phyloP scores from a whole-genome alignment of 2,329 filamentous ascomycete species.

The Fusarium pseudograminearum region DNA sequence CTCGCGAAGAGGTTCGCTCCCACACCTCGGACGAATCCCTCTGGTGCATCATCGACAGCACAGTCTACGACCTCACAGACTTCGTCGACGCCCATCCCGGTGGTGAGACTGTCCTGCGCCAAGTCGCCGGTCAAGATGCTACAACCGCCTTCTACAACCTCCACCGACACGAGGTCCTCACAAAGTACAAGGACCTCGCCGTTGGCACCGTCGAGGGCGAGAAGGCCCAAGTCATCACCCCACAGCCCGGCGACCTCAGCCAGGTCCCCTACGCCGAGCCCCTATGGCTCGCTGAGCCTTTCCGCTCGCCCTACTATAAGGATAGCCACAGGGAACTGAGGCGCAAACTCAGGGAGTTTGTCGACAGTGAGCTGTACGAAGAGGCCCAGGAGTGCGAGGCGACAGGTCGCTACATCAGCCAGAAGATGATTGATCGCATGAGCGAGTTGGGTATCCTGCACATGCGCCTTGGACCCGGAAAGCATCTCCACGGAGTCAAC shows the following conservation, averaged over 20 bases:
- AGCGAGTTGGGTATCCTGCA: slow-evolving; percentile 78
- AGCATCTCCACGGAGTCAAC: slow-evolving; percentile 79
- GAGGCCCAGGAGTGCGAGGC: slow-evolving; percentile 82
- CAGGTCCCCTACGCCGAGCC: slow-evolving; percentile 87
- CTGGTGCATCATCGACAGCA: slow-evolving; percentile 88
- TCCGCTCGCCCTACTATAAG: slow-evolving; percentile 84
- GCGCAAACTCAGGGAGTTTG: slow-evolving; percentile 78
- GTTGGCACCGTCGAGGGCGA: slow-evolving; percentile 82
- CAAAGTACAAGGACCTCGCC: slow-evolving; percentile 80
- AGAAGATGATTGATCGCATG: slow-evolving; percentile 82
- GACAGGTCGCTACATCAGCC: slow-evolving; percentile 77
- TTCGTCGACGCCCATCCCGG: slow-evolving; percentile 89
- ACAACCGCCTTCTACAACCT: slow-evolving; percentile 91
- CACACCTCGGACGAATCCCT: slow-evolving; percentile 81
- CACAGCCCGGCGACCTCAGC: slow-evolving; percentile 77
- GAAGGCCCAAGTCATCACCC: slow-evolving; percentile 77
- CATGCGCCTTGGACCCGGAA: slow-evolving; percentile 86
- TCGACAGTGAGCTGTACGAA: slow-evolving; percentile 76
- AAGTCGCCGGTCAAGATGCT: slow-evolving; percentile 85
- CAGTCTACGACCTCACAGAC: slow-evolving; percentile 87
- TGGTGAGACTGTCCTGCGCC: slow-evolving; percentile 81
- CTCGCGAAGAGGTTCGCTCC: slow-evolving; percentile 76
- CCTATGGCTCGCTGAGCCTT: slow-evolving; percentile 81
- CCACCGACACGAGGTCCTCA: slow-evolving; percentile 88
- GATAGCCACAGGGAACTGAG: slow-evolving; percentile 78